phyloP scores from a whole-genome alignment of 129 eudicot genomes.

The Centrapalus pauciflorus region DNA sequence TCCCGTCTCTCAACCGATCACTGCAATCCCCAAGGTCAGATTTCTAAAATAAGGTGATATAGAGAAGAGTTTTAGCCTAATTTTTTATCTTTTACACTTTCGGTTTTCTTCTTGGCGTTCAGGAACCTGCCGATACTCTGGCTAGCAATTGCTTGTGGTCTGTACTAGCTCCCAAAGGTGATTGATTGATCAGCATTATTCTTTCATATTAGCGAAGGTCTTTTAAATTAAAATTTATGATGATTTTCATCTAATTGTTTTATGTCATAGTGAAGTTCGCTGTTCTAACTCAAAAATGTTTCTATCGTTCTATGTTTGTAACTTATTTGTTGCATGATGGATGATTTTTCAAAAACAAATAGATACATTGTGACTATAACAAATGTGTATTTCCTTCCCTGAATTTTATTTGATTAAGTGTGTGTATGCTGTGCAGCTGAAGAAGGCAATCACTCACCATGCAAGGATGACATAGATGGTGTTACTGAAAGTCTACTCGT shows the following conservation, averaged over 20 bases:
- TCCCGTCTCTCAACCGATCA: conserved; percentile 8
- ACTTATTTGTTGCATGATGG: neutral
- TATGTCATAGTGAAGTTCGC: neutral
- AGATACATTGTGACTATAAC: neutral
- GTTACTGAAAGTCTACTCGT: neutral
- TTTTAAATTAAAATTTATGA: neutral
- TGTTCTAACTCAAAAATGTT: neutral
- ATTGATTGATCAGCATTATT: conserved; percentile 9
- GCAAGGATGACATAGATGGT: conserved; percentile 11
- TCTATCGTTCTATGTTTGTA: neutral
- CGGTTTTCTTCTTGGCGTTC: neutral
- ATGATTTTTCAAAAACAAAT: neutral
- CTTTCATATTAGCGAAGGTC: neutral
- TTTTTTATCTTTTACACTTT: neutral
- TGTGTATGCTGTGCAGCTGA: neutral
- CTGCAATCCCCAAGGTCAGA: conserved; percentile 13
- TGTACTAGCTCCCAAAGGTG: conserved; percentile 36
- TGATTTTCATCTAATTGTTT: neutral
- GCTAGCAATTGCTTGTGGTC: conserved; percentile 28
- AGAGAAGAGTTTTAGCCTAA: neutral
- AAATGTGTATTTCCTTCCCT: neutral
- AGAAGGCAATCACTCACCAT: neutral
- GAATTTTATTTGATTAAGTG: conserved; percentile 4
- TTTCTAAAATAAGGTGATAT: neutral
- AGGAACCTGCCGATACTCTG: conserved; percentile 26